Percentiles rank a stretch among this genome's conserved stretches.
These are phyloP conservation scores for Kuraishia capsulata DNA, from an alignment of 805 yeast species.

Conservation along the genomic window DNA sequence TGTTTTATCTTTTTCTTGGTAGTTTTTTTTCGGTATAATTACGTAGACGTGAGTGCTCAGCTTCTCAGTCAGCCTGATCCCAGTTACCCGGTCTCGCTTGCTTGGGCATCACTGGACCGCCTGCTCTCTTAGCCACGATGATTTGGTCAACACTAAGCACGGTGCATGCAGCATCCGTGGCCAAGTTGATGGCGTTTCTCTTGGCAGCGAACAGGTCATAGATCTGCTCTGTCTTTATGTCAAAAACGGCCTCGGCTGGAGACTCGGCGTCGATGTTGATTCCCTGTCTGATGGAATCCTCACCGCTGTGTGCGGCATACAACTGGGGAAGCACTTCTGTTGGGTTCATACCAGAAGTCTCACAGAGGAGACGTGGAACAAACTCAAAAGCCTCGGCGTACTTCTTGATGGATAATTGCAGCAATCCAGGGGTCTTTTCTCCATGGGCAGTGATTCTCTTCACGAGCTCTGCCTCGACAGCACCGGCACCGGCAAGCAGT, in stretches of 20 bases:
- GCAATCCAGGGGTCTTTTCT: constrained; percentile 86
- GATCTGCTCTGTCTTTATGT: constrained; percentile 60
- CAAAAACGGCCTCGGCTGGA: constrained; percentile 52
- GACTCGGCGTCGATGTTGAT: constrained; percentile 75
- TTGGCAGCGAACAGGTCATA: constrained; percentile 76
- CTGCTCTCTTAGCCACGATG: constrained; percentile 98
- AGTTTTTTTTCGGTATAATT: too few relatives aligned
- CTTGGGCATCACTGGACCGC: constrained; percentile 88
- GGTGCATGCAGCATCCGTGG: constrained; percentile 92
- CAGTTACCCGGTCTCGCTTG: constrained; percentile 89
- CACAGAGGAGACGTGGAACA: constrained; percentile 85
- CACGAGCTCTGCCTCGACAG: constrained; percentile 83
- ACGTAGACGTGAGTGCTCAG: too few relatives aligned
- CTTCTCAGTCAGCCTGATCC: constrained; percentile 93
- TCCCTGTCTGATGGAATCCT: constrained; percentile 36
- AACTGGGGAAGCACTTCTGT: constrained; percentile 83
- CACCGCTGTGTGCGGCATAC: constrained; percentile 78
- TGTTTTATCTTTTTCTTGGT: too few relatives aligned
- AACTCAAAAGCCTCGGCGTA: constrained; percentile 94
- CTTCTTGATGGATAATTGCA: constrained; percentile 89
- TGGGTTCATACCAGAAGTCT: constrained; percentile 88
- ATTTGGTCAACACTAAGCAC: constrained; percentile 91
- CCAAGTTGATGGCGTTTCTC: constrained; percentile 81
- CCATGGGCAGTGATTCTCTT: constrained; percentile 75
- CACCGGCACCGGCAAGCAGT: constrained; percentile 93